Base-by-base conservation (phyloP, 441 rosid genomes). In the Lepidium campestre region DNA sequence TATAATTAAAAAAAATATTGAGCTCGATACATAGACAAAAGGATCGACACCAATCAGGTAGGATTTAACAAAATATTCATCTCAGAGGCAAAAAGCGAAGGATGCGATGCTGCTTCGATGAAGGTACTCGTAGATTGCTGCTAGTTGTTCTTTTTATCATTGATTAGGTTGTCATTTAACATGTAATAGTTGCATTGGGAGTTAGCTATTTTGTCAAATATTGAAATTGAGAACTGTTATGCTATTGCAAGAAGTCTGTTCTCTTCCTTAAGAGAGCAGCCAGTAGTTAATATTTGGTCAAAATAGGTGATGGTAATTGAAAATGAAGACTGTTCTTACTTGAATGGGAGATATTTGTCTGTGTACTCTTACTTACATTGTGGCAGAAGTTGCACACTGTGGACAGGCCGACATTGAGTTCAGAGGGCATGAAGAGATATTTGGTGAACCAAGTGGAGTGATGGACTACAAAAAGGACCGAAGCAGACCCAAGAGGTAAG, bases 381-480 rank as follows among this genome's bases (percentile, higher is more conserved):
- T 95, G n/a, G n/a, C n/a, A n/a, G n/a, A n/a, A n/a, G n/a, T n/a
- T n/a, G n/a, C n/a, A 94, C 97, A 40, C 87, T 80, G 86, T 95
- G 96, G 90, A 88, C 99, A 91, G 99, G 98, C 80, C 54, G 95
- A 88, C 73, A 42, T 77, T 72, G 97, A 88, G 68, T 83, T 75
- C 87, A 84, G 91, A 87, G 97, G 88, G 81, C 85, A 87, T 57
- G 95, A 95, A 84, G 97, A 90, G 78, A 81, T 82, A 80, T 91
- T 78, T 85, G 85, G 93, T 86, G 99, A 91, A 82, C 75, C 91
- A 82, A 85, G 96, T 79, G 97, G 97, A 89, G 92, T 91, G 84
- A 95, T 95, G 98, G 99, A 95, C 68, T 85, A 74, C 19, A 97
- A 90, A 76, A 95, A 91, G 86, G 99, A 88, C 75, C 84, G 91